Evolutionary conservation across 352 stramenopile genomes (phyloP), one percentile per base, ranked within the genome.

Genomic region (Pythium sukuiense): DNA sequence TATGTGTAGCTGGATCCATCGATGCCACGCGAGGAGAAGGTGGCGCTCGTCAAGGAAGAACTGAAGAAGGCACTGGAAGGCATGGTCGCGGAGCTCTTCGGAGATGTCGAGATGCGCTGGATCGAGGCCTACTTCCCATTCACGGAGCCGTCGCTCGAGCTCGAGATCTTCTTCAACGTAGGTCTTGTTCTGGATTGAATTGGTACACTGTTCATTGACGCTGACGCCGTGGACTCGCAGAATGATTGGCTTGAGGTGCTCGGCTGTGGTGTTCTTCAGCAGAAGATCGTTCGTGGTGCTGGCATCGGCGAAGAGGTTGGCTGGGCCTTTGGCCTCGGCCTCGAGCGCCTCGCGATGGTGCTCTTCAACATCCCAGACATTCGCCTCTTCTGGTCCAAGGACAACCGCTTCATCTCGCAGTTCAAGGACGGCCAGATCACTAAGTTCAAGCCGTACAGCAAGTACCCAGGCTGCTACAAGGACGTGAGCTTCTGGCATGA

Each of bases 351-450:
- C 24, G 97, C 97, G 6, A 99, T 99, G 98, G 96, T 99, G 29
- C 79, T 99, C 24, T 99, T 99, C 77, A 80, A 98, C 53, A 99
- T 99, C 75, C 97, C 98, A 3, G 98, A 99, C 71, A 99, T 99
- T 81, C 96, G 98, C 39, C 74, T 99, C 14, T 99, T 99, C 83
- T 99, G 98, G 98, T 97, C 90, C 0, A 76, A 97, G 37, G 97
- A 99, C 80, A 54, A 85, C 62, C 85, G 97, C 37, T 98, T 98
- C 74, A 81, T 92, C 53, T 98, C 83, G 64, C 92, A 98, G 67
- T 98, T 98, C 73, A 78, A 93, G 69, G 82, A 95, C 60, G 96
- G 95, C 12, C 60, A 96, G 66, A 98, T 99, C 80, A 91, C 88
- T 26, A 97, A 92, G 66, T 99, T 99, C 73, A 96, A 98, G 72